These are phyloP conservation scores for Aspergillus egyptiacus DNA, from an alignment of 495 filamentous ascomycete species.

Conservation along the genomic window DNA sequence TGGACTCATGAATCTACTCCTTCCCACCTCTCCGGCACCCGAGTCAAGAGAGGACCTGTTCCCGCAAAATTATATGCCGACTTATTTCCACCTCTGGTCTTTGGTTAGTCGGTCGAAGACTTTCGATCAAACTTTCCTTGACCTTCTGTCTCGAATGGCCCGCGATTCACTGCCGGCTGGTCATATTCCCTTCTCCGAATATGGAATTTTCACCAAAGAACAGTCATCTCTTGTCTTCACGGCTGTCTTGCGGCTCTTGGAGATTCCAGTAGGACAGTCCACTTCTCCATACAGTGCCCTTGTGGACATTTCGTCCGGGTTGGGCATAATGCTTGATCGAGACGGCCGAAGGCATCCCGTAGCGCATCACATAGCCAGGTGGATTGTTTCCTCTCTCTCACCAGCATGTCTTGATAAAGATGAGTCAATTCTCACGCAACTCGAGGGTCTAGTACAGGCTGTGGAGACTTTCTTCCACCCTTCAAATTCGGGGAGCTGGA, in stretches of 20 bases:
- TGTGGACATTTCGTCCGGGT: conserved; percentile 75
- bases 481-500: conserved; percentile 92
- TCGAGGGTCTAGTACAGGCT: conserved; percentile 91
- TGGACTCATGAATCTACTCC: conserved; percentile 75
- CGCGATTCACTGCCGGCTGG: conserved; percentile 69
- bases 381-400: conserved; percentile 91
- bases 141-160: conserved; percentile 80
- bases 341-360: conserved; percentile 90
- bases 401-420: conserved; percentile 72
- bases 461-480: conserved; percentile 99
- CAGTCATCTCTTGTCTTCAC: conserved; percentile 93
- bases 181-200: conserved; percentile 75
- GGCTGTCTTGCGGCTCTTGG: conserved; percentile 77
- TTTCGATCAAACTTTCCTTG: conserved; percentile 81
- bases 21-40: conserved; percentile 78
- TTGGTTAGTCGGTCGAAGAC: conserved; percentile 82
- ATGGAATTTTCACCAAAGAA: conserved; percentile 87
- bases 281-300: conserved; percentile 81
- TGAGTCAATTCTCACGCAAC: conserved; percentile 72
- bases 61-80: conserved; percentile 79
- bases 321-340: conserved; percentile 79
- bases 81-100: conserved; percentile 95
- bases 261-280: conserved; percentile 95
- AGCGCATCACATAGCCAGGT: conserved; percentile 86
- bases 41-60: conserved; percentile 63